A percentile compares a stretch with the other conserved stretches of the same genome.
These are phyloP conservation scores for Clathrus columnatus DNA, from an alignment of 768 basidiomycete genomes.

Conservation along the genomic window DNA sequence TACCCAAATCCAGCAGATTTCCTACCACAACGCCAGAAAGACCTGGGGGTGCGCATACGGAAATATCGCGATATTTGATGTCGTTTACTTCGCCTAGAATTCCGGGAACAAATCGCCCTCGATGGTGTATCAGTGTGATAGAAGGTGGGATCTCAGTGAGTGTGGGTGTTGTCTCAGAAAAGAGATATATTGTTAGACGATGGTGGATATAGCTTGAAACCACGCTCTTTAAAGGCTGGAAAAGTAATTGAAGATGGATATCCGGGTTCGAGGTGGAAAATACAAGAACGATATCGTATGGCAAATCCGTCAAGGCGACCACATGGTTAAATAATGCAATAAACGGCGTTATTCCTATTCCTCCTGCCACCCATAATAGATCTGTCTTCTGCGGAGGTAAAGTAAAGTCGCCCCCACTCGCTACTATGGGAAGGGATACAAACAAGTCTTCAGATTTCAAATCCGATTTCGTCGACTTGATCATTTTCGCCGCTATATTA, in stretches of 20 bases:
- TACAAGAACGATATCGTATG: background rate
- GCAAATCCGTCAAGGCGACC: background rate
- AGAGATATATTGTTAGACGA: background rate
- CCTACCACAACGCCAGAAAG: background rate
- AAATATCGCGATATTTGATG: background rate
- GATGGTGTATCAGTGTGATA: background rate
- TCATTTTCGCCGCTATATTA: slow-evolving; percentile 35
- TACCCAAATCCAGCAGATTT: background rate
- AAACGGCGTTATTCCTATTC: slow-evolving; percentile 59
- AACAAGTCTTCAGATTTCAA: slow-evolving; percentile 34
- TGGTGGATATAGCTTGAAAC: background rate
- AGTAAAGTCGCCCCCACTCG: slow-evolving; percentile 45
- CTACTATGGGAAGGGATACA: slow-evolving; percentile 38
- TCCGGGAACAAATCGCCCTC: background rate
- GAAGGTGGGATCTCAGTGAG: background rate
- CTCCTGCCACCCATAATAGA: slow-evolving; percentile 53
- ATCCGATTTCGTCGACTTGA: slow-evolving; percentile 29
- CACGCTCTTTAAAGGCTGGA: background rate
- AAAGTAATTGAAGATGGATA: background rate
- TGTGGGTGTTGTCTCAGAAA: background rate
- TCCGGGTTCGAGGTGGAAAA: background rate
- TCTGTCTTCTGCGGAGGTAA: slow-evolving; percentile 22
- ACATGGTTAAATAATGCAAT: slow-evolving; percentile 16
- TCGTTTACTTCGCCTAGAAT: background rate
- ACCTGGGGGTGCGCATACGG: background rate